Evolutionary conservation across 176 grass and related monocot genomes (phyloP).

Genomic region (maize (Zea mays)): Zm-B73-REFERENCE-NAM-5.0 NC_050100.1:219443001-219443500

Average conservation of each 20-base stretch:
- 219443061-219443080: no score
- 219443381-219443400: background rate
- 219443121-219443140: background rate
- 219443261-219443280: background rate
- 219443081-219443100: no score
- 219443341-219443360: background rate
- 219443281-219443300: background rate
- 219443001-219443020: no score
- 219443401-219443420: background rate
- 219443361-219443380: background rate
- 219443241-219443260: background rate
- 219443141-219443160: background rate
- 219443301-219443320: background rate
- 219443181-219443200: constrained; percentile 4
- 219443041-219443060: no score
- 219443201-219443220: background rate
- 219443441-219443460: background rate
- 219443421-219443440: background rate
- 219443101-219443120: background rate
- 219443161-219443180: background rate
- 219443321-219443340: background rate
- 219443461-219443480: background rate
- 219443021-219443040: no score
- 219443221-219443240: constrained; percentile 2
- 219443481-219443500: constrained; percentile 1